Conservation (phyloP, 345 rosid species). For the Boechera divaricarpa region DNA sequence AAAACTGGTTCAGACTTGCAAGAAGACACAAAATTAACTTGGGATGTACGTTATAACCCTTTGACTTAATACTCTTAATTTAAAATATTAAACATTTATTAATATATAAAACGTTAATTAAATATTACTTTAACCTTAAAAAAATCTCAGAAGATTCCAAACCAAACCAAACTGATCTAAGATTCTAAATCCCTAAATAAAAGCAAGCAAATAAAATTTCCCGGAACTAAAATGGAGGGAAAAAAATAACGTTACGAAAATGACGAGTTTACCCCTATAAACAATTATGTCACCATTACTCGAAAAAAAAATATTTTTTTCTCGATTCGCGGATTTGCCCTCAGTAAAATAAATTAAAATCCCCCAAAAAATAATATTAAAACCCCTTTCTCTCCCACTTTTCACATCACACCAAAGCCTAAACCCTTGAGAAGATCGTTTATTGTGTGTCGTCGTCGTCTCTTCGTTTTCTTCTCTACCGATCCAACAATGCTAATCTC, state of each 20-base stretch:
- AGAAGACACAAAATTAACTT: too few relatives aligned
- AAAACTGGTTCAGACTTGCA: too few relatives aligned
- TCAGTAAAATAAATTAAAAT: background rate
- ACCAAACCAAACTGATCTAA: background rate
- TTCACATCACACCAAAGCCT: constrained; percentile 23
- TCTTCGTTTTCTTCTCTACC: constrained; percentile 12
- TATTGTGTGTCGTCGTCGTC: background rate
- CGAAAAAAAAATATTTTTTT: background rate
- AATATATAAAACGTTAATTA: too few relatives aligned
- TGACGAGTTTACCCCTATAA: constrained; percentile 43
- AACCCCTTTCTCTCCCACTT: constrained; percentile 12
- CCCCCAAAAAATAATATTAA: constrained; percentile 23
- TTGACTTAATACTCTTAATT: too few relatives aligned
- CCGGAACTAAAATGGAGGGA: constrained; percentile 56
- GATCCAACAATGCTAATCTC: constrained; percentile 36
- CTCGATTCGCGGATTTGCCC: constrained; percentile 26
- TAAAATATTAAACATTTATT: too few relatives aligned
- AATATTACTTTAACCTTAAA: too few relatives aligned
- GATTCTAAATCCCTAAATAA: too few relatives aligned
- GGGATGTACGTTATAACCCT: too few relatives aligned
- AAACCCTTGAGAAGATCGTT: constrained; percentile 31
- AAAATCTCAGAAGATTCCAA: background rate
- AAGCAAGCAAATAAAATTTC: background rate
- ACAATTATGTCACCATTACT: background rate
- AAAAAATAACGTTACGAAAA: constrained; percentile 31